Evolutionary conservation across 331 rosid species (phyloP), one percentile per base, ranked within the genome.

Genomic region (Ulmus americana): DNA sequence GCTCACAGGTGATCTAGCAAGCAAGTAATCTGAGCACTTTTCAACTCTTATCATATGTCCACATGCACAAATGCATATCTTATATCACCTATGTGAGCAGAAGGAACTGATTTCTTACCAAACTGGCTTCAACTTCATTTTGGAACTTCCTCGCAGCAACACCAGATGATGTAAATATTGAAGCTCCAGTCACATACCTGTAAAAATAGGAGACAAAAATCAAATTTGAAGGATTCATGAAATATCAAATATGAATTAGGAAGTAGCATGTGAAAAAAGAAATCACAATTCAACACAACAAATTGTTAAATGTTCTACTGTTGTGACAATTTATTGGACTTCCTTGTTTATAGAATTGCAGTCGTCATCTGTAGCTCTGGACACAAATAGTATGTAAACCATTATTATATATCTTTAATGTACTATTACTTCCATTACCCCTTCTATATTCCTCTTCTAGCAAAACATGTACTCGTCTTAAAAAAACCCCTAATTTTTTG

Each of bases 141-240:
- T 84, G 91, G 65, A 87, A 84, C 82, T 71, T 87, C 81, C 91
- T 76, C 16, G 91, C 89, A 74, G 78, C 76, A 42, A 76, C 53
- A 69, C 80, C 78, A 64, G 95, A 82, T 22, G 85, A 60, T 45
- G 95, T 87, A 79, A 87, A 84, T 70, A 87, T 83, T 68, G 91
- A 82, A 62, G 91, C 91, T 75, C 88, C 87, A 59, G 65, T 74
- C 35, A 80, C 74, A 69, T 75, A 56, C 79, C 91, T 83, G 76
- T 35, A 58, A 49, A 70, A 76, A 22, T 6, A 20, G 54, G 28
- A 52, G 20, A 40, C 0, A 41, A 10, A 46, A 53, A 46, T 39
- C 10, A 59, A 45, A 28, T 71, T 63, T 63, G 14, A 16, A n/a
- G n/a, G 61, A 54, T 61, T 63, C 16, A 18, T 38, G 46, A 55